Base-by-base conservation (phyloP, 768 basidiomycete genomes). In the Leccinum incarnatum region DNA sequence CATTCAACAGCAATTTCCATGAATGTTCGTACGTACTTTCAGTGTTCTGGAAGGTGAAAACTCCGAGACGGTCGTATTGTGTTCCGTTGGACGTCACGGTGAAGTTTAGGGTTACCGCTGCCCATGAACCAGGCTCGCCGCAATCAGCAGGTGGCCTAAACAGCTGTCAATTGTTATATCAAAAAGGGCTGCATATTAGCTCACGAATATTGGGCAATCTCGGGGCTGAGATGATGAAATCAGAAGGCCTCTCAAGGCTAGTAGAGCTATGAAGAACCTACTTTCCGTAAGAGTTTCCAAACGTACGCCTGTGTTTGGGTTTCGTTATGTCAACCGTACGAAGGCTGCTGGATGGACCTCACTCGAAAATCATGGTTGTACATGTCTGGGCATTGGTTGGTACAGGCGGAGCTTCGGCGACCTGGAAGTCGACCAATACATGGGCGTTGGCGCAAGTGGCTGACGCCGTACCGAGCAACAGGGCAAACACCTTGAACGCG, bases 31-130 rank as follows among this genome's bases (percentile, higher is more conserved):
- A 67, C 83, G 60, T 65, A 88, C 87, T 89, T 70, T 91, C 90
- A 7, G 88, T 87, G 65, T 89, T 85, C 32, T 89, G 84, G 67
- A 91, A 86, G 5, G 87, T 88, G 64, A 93, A 88, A 15, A 85
- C 81, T 2, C 82, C 87, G 6, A 90, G 76, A 14, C 89, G 81
- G 66, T 89, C 88, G 58, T 82, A 90, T 67, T 90, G 88, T 7
- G 86, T 88, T 48, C 90, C 90, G 55, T 89, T 91, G 56, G 83
- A 85, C 3, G 88, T 87, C 19, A 87, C 87, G 0, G 90, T 91
- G 63, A 90, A 85, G 68, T 91, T 91, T 36, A 91, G 75, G 9
- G 83, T 87, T 32, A 92, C 78, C 0, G 83, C 89, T 7, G 87
- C 82, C 90, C 90, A 92, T 5, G 86, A 82, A 2, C 90, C 88